These are phyloP conservation scores for Pseudocercospora eumusae DNA, from an alignment of 2,329 filamentous ascomycete species.

Conservation along the genomic window DNA sequence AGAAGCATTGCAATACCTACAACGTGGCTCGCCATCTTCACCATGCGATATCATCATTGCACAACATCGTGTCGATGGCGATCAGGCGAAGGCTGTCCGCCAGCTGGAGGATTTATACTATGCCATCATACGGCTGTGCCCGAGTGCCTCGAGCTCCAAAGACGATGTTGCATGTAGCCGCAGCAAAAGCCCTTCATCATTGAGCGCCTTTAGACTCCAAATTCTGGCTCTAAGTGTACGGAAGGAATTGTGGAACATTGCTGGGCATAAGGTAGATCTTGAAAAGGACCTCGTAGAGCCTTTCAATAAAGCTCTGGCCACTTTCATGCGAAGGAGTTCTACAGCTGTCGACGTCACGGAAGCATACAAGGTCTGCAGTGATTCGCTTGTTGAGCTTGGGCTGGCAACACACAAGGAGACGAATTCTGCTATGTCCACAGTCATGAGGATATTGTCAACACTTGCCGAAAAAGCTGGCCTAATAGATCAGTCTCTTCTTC, in stretches of 20 bases:
- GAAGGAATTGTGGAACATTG: conserved; percentile 66
- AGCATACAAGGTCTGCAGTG: not conserved
- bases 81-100: conserved; percentile 58
- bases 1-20: conserved; percentile 57
- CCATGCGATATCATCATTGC: conserved; percentile 59
- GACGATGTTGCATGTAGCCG: conserved; percentile 59
- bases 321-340: conserved; percentile 49
- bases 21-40: conserved; percentile 53
- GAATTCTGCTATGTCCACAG: conserved; percentile 11
- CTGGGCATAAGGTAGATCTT: conserved; percentile 59
- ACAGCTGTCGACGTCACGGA: not conserved
- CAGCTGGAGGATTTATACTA: conserved; percentile 69
- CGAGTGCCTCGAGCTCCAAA: conserved; percentile 65
- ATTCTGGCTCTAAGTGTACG: conserved; percentile 62
- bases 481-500: conserved; percentile 14
- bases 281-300: conserved; percentile 68
- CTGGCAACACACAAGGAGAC: not conserved
- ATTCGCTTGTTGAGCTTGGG: not conserved
- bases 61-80: conserved; percentile 51
- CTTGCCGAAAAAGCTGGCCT: conserved; percentile 26
- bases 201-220: conserved; percentile 64
- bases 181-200: conserved; percentile 58
- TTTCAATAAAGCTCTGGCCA: conserved; percentile 62
- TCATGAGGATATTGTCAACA: conserved; percentile 23
- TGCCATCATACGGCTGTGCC: conserved; percentile 64